Evolutionary conservation across 2,329 filamentous ascomycete species (phyloP).

Genomic region (Lecanoromycetidae sp.): DNA sequence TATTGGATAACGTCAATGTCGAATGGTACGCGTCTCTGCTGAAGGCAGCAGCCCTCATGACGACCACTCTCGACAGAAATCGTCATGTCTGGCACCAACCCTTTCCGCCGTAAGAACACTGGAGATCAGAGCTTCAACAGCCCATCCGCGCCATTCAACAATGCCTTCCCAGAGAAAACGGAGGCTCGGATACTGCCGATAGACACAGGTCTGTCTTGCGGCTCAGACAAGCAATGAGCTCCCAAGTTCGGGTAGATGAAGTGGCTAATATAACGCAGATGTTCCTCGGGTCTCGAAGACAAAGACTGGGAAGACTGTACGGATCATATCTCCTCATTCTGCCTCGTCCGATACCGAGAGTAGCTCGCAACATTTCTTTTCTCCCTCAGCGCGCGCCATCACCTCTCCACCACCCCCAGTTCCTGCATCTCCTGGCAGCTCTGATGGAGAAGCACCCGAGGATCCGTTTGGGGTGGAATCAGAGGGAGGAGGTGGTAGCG

Average conservation of each 20-base stretch:
- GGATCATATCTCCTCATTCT: constrained; percentile 18
- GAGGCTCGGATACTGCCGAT: constrained; percentile 13
- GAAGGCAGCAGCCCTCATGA: constrained; percentile 22
- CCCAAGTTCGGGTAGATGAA: neutral
- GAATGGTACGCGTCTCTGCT: neutral
- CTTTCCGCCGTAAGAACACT: constrained; percentile 35
- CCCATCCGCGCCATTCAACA: constrained; percentile 6
- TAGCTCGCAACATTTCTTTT: neutral
- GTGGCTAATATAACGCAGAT: constrained; percentile 6
- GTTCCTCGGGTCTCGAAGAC: constrained; percentile 11
- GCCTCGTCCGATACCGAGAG: constrained; percentile 12
- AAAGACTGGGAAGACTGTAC: constrained; percentile 18
- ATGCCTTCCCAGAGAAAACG: constrained; percentile 3
- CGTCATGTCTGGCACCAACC: constrained; percentile 39
- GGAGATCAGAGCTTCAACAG: constrained; percentile 23
- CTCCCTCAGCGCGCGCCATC: constrained; percentile 1
- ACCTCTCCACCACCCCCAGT: constrained; percentile 3
- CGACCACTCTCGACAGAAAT: constrained; percentile 20
- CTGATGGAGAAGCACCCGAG: constrained; percentile 2
- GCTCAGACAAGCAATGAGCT: neutral
- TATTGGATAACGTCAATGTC: neutral
- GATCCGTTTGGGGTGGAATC: constrained; percentile 15
- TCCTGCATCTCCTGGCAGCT: constrained; percentile 1
- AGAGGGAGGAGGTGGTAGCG: neutral
- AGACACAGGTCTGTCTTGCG: constrained; percentile 14